Conservation (phyloP, 345 rosid genomes). For the Nephelium lappaceum region DNA sequence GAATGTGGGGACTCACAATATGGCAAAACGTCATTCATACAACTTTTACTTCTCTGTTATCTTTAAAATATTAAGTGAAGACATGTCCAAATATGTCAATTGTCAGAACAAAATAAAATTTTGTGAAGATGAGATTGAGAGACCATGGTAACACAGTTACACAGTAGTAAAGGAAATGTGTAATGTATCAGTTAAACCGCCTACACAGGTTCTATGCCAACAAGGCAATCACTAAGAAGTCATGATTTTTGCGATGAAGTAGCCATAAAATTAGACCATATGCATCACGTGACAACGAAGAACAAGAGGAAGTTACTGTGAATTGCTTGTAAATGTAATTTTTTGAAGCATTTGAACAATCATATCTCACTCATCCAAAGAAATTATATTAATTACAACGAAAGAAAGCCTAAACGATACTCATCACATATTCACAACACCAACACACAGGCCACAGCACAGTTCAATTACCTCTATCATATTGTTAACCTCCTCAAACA, state of each 20-base stretch:
- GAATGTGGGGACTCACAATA: background rate
- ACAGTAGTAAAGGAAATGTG: too few species aligned
- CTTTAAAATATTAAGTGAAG: background rate
- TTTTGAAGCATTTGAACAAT: background rate
- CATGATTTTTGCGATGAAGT: background rate
- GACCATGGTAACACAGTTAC: too few species aligned
- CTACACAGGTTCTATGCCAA: too few species aligned
- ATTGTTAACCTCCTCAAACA: constrained; percentile 33
- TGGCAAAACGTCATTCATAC: background rate
- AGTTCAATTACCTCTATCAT: constrained; percentile 32
- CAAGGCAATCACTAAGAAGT: background rate
- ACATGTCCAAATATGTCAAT: background rate
- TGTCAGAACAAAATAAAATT: background rate
- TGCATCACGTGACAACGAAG: background rate
- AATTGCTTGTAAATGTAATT: background rate
- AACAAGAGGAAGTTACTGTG: too few species aligned
- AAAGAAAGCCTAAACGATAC: background rate
- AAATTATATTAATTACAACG: background rate
- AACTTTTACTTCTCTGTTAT: background rate
- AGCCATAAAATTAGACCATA: background rate
- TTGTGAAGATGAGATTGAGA: too few species aligned
- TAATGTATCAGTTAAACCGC: too few species aligned
- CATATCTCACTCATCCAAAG: background rate
- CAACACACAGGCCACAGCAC: background rate
- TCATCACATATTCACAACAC: background rate